Evolutionary conservation across 306 rosid genomes (phyloP), one percentile per base, ranked within the genome.

Genomic region (Arachis stenosperma): DNA sequence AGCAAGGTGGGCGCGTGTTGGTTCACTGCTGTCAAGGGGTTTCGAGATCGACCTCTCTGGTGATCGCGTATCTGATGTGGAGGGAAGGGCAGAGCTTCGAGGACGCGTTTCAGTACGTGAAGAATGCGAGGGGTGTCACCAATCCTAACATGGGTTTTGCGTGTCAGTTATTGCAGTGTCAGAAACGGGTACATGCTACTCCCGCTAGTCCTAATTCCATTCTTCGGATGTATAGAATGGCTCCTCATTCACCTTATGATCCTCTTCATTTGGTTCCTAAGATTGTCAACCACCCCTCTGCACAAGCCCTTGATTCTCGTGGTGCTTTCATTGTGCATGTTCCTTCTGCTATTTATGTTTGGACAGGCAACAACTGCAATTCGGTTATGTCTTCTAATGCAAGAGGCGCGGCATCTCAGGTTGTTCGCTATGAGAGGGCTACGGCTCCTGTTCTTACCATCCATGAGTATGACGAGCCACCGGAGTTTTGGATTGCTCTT

Each of bases 51-150:
- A 81, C 91, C 4, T 86, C 98, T 14, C 67, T 94, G 75, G 98
- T 94, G 2, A 94, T 94, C 54, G 98, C 98, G 0, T 94, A 94
- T 67, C 90, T 94, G 70, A 94, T 94, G 97, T 94, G 98, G 98
- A 91, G 93, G 84, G 79, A 94, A 22, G 88, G 90, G 15, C 96
- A 84, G 75, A 91, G 90, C 84, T 94, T 89, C 44, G 96, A 94
- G 39, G 96, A 89, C 46, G 98, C 98, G 3, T 91, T 94, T 74
- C 96, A 94, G 76, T 85, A 76, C 65, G 98, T 94, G 58, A 94
- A 91, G 82, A 91, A 92, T 9, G 97, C 97, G 2, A 80, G 98
- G 78, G 98, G 96, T 15, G 92, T 94, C 62, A 92, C 95, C 0
- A 91, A 94, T 52, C 98, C 97, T 0, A 94, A 94, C 63, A 78